Evolutionary conservation across 2,329 filamentous ascomycete genomes (phyloP).

Genomic region (Coniochaeta sp.): DNA sequence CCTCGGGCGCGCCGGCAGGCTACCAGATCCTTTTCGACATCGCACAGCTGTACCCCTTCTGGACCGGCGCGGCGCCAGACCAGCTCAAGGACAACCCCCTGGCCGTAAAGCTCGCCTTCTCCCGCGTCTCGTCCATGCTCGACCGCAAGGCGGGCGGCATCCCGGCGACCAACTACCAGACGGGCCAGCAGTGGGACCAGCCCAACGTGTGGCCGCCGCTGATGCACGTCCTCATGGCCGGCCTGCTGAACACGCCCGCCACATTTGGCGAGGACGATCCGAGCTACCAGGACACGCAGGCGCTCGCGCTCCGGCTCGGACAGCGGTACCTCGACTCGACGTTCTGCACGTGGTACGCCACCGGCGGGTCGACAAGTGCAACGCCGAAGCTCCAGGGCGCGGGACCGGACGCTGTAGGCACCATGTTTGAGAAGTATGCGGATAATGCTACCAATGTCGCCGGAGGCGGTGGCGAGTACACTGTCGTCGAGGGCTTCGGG

Average conservation of each 20-base stretch:
- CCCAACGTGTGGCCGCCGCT: conserved; percentile 65
- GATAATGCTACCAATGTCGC: conserved; percentile 53
- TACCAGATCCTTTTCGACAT: conserved; percentile 50
- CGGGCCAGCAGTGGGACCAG: conserved; percentile 63
- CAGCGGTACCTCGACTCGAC: conserved; percentile 61
- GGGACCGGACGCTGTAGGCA: conserved; percentile 36
- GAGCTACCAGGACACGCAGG: conserved; percentile 44
- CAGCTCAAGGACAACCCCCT: conserved; percentile 51
- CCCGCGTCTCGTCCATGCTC: conserved; percentile 45
- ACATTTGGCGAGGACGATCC: conserved; percentile 47
- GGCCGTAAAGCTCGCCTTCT: conserved; percentile 46
- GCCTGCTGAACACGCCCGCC: conserved; percentile 51
- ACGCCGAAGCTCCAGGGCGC: conserved; percentile 43
- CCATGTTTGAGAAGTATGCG: conserved; percentile 65
- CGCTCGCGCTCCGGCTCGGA: conserved; percentile 49
- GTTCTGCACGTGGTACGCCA: conserved; percentile 64
- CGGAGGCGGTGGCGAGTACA: conserved; percentile 61
- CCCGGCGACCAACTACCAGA: conserved; percentile 52
- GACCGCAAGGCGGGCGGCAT: conserved; percentile 47
- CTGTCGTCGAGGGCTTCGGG: conserved; percentile 63
- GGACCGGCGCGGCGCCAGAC: conserved; percentile 55
- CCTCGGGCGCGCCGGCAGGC: conserved; percentile 39
- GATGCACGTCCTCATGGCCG: conserved; percentile 56
- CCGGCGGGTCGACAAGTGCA: conserved; percentile 51
- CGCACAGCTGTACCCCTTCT: conserved; percentile 62